phyloP scores from a whole-genome alignment of 768 basidiomycete species.

The Macrocybe gigantea region DNA sequence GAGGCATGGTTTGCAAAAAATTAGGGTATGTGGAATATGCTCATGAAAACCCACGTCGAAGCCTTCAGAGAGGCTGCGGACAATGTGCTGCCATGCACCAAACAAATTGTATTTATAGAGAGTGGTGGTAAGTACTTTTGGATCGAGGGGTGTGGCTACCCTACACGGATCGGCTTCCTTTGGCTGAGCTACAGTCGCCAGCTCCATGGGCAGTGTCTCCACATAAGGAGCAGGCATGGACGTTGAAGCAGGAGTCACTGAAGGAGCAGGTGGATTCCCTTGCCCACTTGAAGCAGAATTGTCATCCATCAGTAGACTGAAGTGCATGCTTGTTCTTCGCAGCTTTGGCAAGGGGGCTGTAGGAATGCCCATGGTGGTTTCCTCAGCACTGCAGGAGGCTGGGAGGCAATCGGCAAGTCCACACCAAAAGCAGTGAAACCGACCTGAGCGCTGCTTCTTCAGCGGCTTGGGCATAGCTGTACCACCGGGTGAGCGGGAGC shows the following conservation, averaged over 20 bases:
- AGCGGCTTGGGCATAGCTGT: not conserved
- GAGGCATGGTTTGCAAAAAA: constrained; percentile 30
- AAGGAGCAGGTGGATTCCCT: constrained; percentile 10
- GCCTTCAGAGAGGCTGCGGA: constrained; percentile 24
- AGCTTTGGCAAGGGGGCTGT: constrained; percentile 7
- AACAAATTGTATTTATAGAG: constrained; percentile 11
- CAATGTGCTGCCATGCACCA: constrained; percentile 20
- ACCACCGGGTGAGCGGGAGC: too few relatives aligned
- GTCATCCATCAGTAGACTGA: constrained; percentile 9
- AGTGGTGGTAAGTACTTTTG: constrained; percentile 8
- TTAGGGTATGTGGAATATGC: constrained; percentile 9
- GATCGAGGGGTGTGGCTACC: constrained; percentile 24
- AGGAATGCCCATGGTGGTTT: constrained; percentile 16
- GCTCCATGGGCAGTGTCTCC: constrained; percentile 20
- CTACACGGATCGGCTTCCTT: constrained; percentile 20
- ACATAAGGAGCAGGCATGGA: constrained; percentile 27
- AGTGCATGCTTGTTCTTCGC: constrained; percentile 14
- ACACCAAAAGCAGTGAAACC: constrained; percentile 20
- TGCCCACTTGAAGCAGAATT: constrained; percentile 24
- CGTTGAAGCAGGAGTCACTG: constrained; percentile 12
- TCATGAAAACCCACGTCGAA: constrained; percentile 27
- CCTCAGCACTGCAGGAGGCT: constrained; percentile 10
- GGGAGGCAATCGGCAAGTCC: constrained; percentile 17
- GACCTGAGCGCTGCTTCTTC: not conserved
- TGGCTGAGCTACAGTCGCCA: constrained; percentile 12